Conservation (phyloP, 352 stramenopile species). For the Phytopythium mirpurense region DNA sequence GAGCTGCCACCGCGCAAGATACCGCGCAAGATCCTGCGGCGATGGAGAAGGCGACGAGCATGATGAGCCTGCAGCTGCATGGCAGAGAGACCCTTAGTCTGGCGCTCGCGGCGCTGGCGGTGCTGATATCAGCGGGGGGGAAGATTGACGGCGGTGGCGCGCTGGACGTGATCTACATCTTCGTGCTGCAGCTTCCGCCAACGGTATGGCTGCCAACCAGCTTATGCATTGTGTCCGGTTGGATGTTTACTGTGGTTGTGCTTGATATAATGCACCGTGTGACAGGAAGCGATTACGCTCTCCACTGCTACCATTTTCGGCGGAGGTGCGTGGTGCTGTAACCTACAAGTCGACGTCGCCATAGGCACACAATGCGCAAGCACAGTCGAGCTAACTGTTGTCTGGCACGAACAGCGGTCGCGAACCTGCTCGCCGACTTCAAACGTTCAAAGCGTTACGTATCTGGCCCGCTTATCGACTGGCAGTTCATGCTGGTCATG, state of each 20-base stretch:
- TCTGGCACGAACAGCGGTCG: neutral
- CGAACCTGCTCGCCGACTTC: constrained; percentile 4
- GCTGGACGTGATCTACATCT: constrained; percentile 91
- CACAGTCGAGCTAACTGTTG: too few species aligned
- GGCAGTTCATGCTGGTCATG: constrained; percentile 93
- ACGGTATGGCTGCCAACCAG: constrained; percentile 39
- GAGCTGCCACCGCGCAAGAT: neutral
- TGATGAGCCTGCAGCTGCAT: neutral
- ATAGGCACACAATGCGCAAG: too few species aligned
- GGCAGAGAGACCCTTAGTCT: constrained; percentile 22
- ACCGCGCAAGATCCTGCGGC: neutral
- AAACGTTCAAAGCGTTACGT: constrained; percentile 7
- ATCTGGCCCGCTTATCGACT: constrained; percentile 84
- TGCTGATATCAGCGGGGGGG: constrained; percentile 62
- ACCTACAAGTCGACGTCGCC: too few species aligned
- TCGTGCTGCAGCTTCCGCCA: constrained; percentile 84
- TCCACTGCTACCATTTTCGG: constrained; percentile 90
- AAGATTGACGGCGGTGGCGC: constrained; percentile 86
- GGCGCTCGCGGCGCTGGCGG: constrained; percentile 30
- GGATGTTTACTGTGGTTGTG: too few species aligned
- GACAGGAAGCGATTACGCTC: constrained; percentile 82
- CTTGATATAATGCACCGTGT: neutral
- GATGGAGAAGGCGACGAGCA: neutral
- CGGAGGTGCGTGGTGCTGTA: constrained; percentile 24
- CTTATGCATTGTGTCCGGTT: too few species aligned